Evolutionary conservation across 176 grass and related monocot species (phyloP).

Genomic region (Oryza glaberrima): DNA sequence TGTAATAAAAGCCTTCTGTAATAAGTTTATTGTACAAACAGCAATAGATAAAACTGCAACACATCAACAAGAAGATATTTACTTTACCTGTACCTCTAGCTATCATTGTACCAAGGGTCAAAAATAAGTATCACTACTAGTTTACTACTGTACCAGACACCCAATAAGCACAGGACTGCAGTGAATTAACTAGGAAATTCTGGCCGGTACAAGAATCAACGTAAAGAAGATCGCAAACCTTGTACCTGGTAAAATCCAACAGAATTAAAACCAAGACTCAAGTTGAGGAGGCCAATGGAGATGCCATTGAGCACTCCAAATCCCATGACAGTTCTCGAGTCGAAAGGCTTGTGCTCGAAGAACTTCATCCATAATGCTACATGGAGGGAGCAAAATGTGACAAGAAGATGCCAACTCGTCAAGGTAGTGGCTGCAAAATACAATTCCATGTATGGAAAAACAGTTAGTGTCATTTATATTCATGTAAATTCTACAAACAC

Average conservation of each 20-base stretch:
- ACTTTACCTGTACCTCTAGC: constrained; percentile 23
- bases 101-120: constrained; percentile 5
- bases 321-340: constrained; percentile 93
- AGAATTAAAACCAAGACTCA: constrained; percentile 99
- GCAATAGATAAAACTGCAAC: constrained; percentile 23
- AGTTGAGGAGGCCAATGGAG: constrained; percentile 97
- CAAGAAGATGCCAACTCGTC: constrained; percentile 99
- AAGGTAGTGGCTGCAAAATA: constrained; percentile 91
- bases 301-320: constrained; percentile 98
- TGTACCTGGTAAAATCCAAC: constrained; percentile 99
- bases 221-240: constrained; percentile 8
- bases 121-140: constrained; percentile 15
- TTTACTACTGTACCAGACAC: constrained; percentile 31
- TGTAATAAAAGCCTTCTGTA: constrained; percentile 9
- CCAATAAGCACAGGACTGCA: constrained; percentile 18
- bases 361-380: constrained; percentile 92
- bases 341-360: constrained; percentile 98
- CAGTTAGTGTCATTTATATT: background rate
- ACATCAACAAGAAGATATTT: constrained; percentile 30
- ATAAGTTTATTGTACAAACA: constrained; percentile 34
- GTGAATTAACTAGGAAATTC: constrained; percentile 32
- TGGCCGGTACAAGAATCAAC: constrained; percentile 22
- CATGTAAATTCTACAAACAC: background rate
- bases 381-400: constrained; percentile 98
- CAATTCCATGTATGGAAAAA: constrained; percentile 5